Evolutionary conservation across 345 rosid genomes (phyloP), one percentile per base, ranked within the genome.

Genomic region (Garcia nutans): DNA sequence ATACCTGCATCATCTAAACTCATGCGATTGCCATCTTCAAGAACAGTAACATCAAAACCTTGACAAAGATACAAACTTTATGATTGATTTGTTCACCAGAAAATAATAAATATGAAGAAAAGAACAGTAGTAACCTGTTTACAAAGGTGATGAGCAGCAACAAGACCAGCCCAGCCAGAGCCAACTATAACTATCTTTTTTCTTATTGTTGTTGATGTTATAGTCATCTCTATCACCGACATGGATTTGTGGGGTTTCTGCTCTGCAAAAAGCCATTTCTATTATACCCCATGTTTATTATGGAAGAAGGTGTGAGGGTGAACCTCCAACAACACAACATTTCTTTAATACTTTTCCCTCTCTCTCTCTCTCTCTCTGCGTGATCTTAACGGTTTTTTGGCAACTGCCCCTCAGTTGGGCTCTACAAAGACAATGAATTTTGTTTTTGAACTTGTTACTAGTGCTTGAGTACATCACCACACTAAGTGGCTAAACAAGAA

Each of bases 141-240:
- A 84, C 82, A 77, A 16, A 88, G 92, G 71, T 88, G 91, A 67
- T 87, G 79, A 68, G 93, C 93, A 23, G 91, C 92, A 55, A 90
- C 89, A 54, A 83, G 90, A 44, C 89, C 88, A 28, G 88, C 84
- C 92, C 93, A 89, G 62, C 93, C 91, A n/a, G 87, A 87, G 50
- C 96, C 93, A 76, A 86, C 83, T 17, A 89, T 79, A 57, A 81
- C 84, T 7, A 79, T 84, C 70, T 86, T 85, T 87, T 62, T 62
- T 81, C 49, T 65, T 75, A 2, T 15, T 44, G 13, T 6, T 59
- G 26, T 8, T 1, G 72, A 8, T 65, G 54, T 4, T 54, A 16
- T 20, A 20, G 12, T 50, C 41, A 37, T 37, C 82, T 45, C 79
- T 82, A 75, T 64, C 54, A 67, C 2, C 74, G 58, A 10, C 82